Evolutionary conservation across 2,329 filamentous ascomycete species (phyloP), one percentile per base, ranked within the genome.

Genomic region (Blastomyces silverae): DNA sequence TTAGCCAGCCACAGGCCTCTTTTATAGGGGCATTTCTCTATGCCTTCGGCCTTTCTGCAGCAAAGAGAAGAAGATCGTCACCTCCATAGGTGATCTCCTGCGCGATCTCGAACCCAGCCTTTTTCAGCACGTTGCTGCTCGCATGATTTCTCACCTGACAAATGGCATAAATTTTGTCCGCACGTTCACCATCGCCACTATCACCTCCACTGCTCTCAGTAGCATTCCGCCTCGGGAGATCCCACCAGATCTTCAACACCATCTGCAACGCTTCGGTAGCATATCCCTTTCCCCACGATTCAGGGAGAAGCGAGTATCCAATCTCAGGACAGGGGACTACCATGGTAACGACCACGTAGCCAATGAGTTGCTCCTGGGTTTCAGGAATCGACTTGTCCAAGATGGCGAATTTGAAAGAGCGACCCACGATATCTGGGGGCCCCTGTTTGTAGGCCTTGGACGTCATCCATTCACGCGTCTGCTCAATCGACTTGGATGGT

Each of bases 201-300:
- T 34, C 53, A n/a, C 10, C 55, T 42, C 17, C 7, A 58, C 55
- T 13, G 2, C 34, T 2, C 34, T 37, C 55, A 15, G 34, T 34
- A 42, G 2, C 34, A 58, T 34, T 58, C 17, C 55, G 55, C 55
- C 55, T 58, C 34, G 67, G 67, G 13, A 73, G 52, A 4, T 63
- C 58, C 70, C 72, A 73, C 72, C 72, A 73, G 62, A 68, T 63
- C 50, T 68, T 68, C 31, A 72, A 48, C 60, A 73, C 37, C 61
- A 70, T 53, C 2, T 62, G 57, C 52, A 73, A 58, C 13, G 71
- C 69, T 34, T 73, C 72, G 1, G 71, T 73, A 10, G 71, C 71
- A 28, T 67, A 70, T n/a, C 71, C 72, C 25, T 70, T 72, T 0
- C 69, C 68, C 72, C 72, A 73, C 13, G 52, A 55, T 44, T 69